These are phyloP conservation scores for Botrytis fragariae DNA, from an alignment of 2,329 filamentous ascomycete genomes.

Conservation along the genomic window DNA sequence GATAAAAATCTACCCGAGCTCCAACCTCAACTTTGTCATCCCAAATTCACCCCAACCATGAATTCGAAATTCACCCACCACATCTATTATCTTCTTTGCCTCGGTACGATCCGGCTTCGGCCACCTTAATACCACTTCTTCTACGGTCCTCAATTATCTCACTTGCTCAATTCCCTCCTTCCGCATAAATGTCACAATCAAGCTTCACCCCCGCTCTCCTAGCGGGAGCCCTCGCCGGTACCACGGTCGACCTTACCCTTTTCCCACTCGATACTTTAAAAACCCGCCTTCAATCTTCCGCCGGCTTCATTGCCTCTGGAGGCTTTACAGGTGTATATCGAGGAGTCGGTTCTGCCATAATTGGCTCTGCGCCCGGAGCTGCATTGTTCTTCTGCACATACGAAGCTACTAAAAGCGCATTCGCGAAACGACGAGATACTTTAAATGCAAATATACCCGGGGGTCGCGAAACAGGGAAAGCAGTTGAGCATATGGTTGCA, in stretches of 20 bases:
- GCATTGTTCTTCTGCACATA: slow-evolving; percentile 98
- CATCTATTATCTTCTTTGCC: neutral
- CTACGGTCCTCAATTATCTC: neutral
- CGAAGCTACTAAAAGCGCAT: slow-evolving; percentile 65
- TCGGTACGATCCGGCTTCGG: slow-evolving; percentile 8
- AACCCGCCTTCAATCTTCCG: slow-evolving; percentile 85
- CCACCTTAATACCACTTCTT: slow-evolving; percentile 3
- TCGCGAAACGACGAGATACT: neutral
- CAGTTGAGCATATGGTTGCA: slow-evolving; percentile 72
- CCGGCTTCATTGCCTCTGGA: slow-evolving; percentile 76
- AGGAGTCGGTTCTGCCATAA: slow-evolving; percentile 82
- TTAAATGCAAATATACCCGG: slow-evolving; percentile 10
- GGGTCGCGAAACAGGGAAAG: slow-evolving; percentile 36
- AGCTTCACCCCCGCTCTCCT: slow-evolving; percentile 61
- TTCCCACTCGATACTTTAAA: slow-evolving; percentile 99
- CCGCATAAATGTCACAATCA: slow-evolving; percentile 37
- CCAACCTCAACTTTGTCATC: slow-evolving; percentile 20
- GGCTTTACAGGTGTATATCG: slow-evolving; percentile 92
- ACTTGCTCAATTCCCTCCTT: slow-evolving; percentile 16
- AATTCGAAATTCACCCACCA: neutral
- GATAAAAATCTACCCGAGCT: slow-evolving; percentile 17
- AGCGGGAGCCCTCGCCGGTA: slow-evolving; percentile 88
- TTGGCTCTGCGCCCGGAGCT: slow-evolving; percentile 89
- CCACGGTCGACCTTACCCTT: slow-evolving; percentile 93
- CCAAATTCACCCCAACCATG: slow-evolving; percentile 12